phyloP scores from a whole-genome alignment of 768 basidiomycete genomes.

The Roridomyces roridus region DNA sequence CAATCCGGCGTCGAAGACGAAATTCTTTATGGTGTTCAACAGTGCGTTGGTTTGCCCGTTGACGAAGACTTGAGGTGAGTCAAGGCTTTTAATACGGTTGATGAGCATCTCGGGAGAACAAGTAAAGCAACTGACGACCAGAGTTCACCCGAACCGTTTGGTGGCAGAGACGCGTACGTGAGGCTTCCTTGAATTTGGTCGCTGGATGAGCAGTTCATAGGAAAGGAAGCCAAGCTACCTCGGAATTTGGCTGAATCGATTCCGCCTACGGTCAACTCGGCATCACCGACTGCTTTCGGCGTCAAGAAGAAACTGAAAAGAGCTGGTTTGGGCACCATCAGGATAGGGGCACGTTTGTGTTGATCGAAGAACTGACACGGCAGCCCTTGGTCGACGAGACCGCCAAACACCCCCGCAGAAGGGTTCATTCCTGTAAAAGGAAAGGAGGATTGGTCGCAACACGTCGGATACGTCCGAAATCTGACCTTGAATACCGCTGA shows the following conservation, averaged over 20 bases:
- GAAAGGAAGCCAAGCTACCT: slow-evolving; percentile 33
- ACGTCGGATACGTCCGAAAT: not conserved
- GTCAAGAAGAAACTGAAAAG: slow-evolving; percentile 60
- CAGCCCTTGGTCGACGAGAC: slow-evolving; percentile 52
- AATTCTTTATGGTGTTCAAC: slow-evolving; percentile 44
- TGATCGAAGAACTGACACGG: slow-evolving; percentile 44
- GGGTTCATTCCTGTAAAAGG: slow-evolving; percentile 54
- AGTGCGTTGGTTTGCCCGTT: slow-evolving; percentile 56
- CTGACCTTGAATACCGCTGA: slow-evolving; percentile 60
- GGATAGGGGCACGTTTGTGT: not conserved
- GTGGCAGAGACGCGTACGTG: slow-evolving; percentile 47
- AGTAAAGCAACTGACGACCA: slow-evolving; percentile 43
- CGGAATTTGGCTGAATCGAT: slow-evolving; percentile 58
- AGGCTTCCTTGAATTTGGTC: slow-evolving; percentile 41
- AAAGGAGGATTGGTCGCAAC: not conserved
- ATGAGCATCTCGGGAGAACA: too few relatives aligned
- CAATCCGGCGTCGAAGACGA: slow-evolving; percentile 66
- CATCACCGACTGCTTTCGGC: slow-evolving; percentile 50
- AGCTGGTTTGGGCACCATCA: slow-evolving; percentile 35
- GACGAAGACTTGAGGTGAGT: slow-evolving; percentile 52
- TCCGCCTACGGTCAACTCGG: slow-evolving; percentile 61
- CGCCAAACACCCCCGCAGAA: slow-evolving; percentile 54
- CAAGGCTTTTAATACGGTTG: slow-evolving; percentile 25
- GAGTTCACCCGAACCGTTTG: slow-evolving; percentile 36
- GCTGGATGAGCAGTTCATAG: not conserved